Conservation (phyloP, 768 basidiomycete species). For the Russula sp. region DNA sequence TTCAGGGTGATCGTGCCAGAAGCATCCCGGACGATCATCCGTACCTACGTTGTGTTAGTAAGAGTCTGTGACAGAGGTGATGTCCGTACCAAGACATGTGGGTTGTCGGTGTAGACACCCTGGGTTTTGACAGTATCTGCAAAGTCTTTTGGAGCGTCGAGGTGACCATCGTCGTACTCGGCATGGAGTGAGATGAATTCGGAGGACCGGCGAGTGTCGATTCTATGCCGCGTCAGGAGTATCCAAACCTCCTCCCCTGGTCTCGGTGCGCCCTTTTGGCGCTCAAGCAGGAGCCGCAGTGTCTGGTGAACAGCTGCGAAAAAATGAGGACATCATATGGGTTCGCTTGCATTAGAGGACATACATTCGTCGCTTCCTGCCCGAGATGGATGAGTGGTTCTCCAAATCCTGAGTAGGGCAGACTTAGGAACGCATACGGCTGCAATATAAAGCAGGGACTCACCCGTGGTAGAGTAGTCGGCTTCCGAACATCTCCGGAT, state of each 20-base stretch:
- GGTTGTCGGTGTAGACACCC: constrained; percentile 23
- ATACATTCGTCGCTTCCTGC: constrained; percentile 31
- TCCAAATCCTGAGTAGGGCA: constrained; percentile 32
- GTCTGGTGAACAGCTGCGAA: constrained; percentile 36
- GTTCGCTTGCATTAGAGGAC: constrained; percentile 1
- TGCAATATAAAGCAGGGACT: constrained; percentile 21
- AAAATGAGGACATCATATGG: not conserved
- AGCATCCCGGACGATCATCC: constrained; percentile 11
- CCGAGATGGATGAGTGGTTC: constrained; percentile 12
- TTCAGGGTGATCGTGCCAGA: constrained; percentile 46
- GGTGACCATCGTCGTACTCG: constrained; percentile 37
- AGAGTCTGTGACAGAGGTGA: no score
- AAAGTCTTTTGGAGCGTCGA: not conserved
- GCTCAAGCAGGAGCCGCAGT: constrained; percentile 37
- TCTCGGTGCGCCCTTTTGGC: not conserved
- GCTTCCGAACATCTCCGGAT: constrained; percentile 55
- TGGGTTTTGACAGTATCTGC: constrained; percentile 6
- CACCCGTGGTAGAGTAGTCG: constrained; percentile 63
- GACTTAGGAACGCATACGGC: not conserved
- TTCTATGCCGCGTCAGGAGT: constrained; percentile 71
- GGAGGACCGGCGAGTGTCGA: constrained; percentile 47
- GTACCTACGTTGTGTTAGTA: constrained; percentile 20
- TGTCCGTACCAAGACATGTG: constrained; percentile 18
- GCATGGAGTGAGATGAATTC: constrained; percentile 65
- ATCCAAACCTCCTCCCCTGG: constrained; percentile 59